Evolutionary conservation across 768 basidiomycete species (phyloP), one percentile per base, ranked within the genome.

Genomic region (Auricularia auricula-judae): DNA sequence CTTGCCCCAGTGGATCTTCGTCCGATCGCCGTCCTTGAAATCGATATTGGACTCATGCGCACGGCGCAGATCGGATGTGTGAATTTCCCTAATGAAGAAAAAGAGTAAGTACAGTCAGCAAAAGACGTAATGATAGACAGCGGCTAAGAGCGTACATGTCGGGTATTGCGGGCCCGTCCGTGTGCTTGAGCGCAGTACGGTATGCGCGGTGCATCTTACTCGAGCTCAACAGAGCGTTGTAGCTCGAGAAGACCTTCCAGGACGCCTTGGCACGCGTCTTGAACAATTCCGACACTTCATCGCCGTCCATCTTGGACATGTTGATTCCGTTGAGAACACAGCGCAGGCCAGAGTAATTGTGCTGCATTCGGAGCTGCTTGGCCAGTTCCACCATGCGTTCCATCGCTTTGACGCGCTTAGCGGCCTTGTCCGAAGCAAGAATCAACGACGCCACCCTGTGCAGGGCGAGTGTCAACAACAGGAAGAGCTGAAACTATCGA

Each of bases 281-380:
- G 71, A 95, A 87, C 36, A 83, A 74, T 63, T 89, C 86, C 78
- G 91, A 84, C 0, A 91, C 88, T 68, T 84, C 83, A 68, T 88
- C 86, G 5, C 89, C 89, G 60, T 86, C 81, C 67, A 88, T 86
- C 0, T 88, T 87, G 3, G 93, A 85, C 67, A 84, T 86, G 70
- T 91, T 89, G 75, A 98, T 90, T 3, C 94, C 96, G 35, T 93
- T 91, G n/a, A 98, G 86, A 68, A 98, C 86, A 10, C 94, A 93
- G 56, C 93, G 92, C 63, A 97, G 76, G 0, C 89, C 91, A 39
- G 93, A 93, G 73, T 97, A 98, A 72, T 99, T 98, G 75, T 96
- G 93, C 58, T 91, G 73, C 12, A 81, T 80, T 36, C 96, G 87
- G 51, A 99, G 80, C 63, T 84, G 84, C 65, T 85, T 82, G 0